Conservation (phyloP, 2,329 filamentous ascomycete species). For the Coniella vitis region DNA sequence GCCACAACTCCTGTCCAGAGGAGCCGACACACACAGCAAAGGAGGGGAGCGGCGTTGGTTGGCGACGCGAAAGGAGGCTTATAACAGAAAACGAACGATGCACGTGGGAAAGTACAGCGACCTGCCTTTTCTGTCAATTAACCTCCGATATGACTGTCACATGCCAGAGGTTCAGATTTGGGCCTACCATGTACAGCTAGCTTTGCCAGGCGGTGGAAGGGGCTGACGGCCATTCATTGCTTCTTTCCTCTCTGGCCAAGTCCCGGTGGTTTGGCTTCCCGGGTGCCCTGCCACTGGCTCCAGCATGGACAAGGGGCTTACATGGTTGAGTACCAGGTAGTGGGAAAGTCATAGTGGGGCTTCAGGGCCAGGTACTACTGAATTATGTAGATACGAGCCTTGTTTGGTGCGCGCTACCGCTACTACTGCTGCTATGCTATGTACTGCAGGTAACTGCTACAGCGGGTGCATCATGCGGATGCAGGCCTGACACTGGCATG, state of each 20-base stretch:
- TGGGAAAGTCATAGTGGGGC: background rate
- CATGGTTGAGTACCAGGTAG: no score
- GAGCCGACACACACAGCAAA: background rate
- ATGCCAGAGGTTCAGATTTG: background rate
- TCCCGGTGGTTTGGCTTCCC: background rate
- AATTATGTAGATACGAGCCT: no score
- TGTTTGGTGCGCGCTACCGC: no score
- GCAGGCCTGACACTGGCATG: slow-evolving; percentile 2
- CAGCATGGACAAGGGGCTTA: background rate
- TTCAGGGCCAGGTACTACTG: no score
- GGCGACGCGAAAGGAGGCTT: no score
- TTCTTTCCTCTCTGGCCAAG: no score
- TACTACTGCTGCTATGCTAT: no score
- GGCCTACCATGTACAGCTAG: no score
- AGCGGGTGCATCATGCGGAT: background rate
- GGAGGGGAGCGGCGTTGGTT: background rate
- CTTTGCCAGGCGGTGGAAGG: background rate
- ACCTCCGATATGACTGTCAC: slow-evolving; percentile 1
- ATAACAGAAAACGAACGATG: background rate
- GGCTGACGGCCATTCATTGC: no score
- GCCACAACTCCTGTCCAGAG: background rate
- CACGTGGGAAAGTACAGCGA: background rate
- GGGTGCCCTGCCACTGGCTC: background rate
- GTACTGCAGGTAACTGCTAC: background rate
- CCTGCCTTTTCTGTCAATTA: background rate